Evolutionary conservation across 2,329 filamentous ascomycete genomes (phyloP).

Genomic region (Cercospora sp.): DNA sequence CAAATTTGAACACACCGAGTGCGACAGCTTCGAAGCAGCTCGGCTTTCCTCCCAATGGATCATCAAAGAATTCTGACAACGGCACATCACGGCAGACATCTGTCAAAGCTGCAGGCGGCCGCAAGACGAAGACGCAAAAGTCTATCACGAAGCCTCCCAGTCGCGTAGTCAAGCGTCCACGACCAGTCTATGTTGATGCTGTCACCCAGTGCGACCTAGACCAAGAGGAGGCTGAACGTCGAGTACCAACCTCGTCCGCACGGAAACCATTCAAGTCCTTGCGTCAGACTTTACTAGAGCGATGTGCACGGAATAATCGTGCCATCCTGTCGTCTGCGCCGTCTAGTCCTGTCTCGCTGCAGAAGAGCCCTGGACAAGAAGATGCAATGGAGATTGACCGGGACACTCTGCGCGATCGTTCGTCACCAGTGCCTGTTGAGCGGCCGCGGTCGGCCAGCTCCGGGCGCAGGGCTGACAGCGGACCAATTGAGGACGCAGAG

Average conservation of each 20-base stretch:
- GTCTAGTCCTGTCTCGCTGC: conserved; percentile 2
- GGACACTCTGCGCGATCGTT: background rate
- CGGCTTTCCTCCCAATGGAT: conserved; percentile 34
- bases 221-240: conserved; percentile 32
- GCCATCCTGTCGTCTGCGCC: conserved; percentile 15
- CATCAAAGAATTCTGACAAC: conserved; percentile 35
- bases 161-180: conserved; percentile 26
- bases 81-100: conserved; percentile 18
- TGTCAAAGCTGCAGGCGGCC: conserved; percentile 24
- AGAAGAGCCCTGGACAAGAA: background rate
- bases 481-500: conserved; percentile 22
- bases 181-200: conserved; percentile 36
- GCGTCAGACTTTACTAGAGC: conserved; percentile 37
- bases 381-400: conserved; percentile 30
- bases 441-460: background rate
- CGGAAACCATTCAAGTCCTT: conserved; percentile 34
- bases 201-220: conserved; percentile 41
- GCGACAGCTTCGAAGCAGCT: conserved; percentile 47
- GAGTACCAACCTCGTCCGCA: conserved; percentile 24
- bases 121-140: conserved; percentile 30
- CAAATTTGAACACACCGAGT: conserved; percentile 54
- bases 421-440: conserved; percentile 11
- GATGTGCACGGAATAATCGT: conserved; percentile 38
- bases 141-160: conserved; percentile 18
- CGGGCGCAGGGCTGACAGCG: background rate